Conservation (phyloP, 805 yeast genomes). For the Metschnikowia bowlesiae region DNA sequence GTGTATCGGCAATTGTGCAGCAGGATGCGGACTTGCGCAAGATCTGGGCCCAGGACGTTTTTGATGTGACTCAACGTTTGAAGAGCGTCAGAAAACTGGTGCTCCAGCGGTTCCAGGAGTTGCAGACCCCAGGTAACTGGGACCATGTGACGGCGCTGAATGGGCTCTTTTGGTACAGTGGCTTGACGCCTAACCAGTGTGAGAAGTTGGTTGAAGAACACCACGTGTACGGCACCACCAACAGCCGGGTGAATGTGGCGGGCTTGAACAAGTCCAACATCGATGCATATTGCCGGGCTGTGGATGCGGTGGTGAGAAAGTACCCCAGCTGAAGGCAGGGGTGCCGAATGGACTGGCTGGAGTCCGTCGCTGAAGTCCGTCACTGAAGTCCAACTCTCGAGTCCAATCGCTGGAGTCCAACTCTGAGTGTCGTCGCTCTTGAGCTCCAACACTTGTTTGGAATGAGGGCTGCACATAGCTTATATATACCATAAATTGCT, state of each 20-base stretch:
- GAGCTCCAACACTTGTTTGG: no score
- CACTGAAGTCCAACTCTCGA: no score
- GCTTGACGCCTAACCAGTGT: constrained; percentile 33
- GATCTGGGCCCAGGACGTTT: constrained; percentile 36
- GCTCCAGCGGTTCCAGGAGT: constrained; percentile 24
- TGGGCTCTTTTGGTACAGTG: constrained; percentile 45
- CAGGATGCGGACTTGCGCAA: constrained; percentile 18
- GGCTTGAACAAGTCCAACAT: constrained; percentile 39
- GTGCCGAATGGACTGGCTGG: no score
- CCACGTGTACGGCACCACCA: constrained; percentile 36
- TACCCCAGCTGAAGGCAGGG: constrained; percentile 3
- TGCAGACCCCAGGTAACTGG: constrained; percentile 45
- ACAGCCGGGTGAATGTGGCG: constrained; percentile 44
- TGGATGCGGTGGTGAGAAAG: constrained; percentile 35
- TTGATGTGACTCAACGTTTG: constrained; percentile 28
- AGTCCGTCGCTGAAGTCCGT: no score
- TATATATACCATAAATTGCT: no score
- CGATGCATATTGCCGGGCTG: constrained; percentile 32
- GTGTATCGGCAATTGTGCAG: constrained; percentile 34
- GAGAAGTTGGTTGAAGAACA: constrained; percentile 27
- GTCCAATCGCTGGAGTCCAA: no score
- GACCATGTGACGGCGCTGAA: constrained; percentile 30
- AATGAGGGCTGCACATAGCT: no score
- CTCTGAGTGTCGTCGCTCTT: no score
- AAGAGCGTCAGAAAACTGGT: constrained; percentile 28